Conservation (phyloP, 2,329 filamentous ascomycete species). For the Aureobasidium melanogenum region DNA sequence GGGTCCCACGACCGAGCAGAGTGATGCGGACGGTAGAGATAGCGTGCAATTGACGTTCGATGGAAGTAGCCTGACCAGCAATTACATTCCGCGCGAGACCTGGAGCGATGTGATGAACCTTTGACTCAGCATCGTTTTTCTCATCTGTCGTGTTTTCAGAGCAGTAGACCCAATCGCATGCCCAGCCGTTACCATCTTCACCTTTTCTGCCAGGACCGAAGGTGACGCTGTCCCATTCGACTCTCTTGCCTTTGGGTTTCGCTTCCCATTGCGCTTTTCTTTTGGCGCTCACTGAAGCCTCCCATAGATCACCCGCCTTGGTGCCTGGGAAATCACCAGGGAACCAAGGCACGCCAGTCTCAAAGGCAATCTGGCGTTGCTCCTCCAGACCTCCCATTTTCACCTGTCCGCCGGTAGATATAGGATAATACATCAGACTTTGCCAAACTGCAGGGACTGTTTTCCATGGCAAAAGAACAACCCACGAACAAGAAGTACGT, state of each 20-base stretch:
- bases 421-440: slow-evolving; percentile 69
- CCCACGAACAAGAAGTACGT: slow-evolving; percentile 60
- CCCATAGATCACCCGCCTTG: slow-evolving; percentile 69
- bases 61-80: background rate
- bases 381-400: slow-evolving; percentile 77
- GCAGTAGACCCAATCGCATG: slow-evolving; percentile 59
- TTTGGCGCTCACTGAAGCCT: slow-evolving; percentile 53
- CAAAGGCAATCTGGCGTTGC: slow-evolving; percentile 70
- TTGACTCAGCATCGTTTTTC: background rate
- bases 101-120: background rate
- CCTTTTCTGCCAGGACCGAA: slow-evolving; percentile 67
- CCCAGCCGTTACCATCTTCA: slow-evolving; percentile 73
- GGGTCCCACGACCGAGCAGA: slow-evolving; percentile 61
- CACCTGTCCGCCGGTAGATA: slow-evolving; percentile 71
- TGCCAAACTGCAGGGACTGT: slow-evolving; percentile 83
- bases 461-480: slow-evolving; percentile 79
- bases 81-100: background rate
- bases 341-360: slow-evolving; percentile 71
- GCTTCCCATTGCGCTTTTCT: slow-evolving; percentile 61
- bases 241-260: slow-evolving; percentile 71
- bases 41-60: slow-evolving; percentile 24
- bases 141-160: background rate
- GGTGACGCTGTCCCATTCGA: slow-evolving; percentile 65
- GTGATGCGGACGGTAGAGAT: slow-evolving; percentile 58
- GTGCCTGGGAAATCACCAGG: slow-evolving; percentile 78